Conservation (phyloP, 2,329 filamentous ascomycete species). For the Ophiostoma pallidulum region DNA sequence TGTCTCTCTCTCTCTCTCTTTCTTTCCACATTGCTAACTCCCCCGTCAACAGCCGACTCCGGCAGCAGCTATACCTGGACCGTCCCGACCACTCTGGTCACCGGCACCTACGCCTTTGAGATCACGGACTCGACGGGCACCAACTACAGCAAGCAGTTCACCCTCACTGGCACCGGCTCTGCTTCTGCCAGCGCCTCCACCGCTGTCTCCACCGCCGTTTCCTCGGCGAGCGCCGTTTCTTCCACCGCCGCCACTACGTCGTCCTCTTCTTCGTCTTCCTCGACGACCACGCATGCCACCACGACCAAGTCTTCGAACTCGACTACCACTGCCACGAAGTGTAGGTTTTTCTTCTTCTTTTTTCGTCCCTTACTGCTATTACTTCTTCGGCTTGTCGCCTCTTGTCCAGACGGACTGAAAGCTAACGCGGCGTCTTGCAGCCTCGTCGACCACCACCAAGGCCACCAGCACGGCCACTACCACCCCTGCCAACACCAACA, state of each 20-base stretch:
- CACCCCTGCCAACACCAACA: constrained; percentile 25
- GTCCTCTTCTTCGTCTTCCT: background rate
- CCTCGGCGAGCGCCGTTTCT: background rate
- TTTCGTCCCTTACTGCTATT: background rate
- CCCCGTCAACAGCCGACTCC: constrained; percentile 24
- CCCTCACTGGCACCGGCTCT: constrained; percentile 18
- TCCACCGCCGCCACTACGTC: constrained; percentile 1
- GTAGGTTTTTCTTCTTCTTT: background rate
- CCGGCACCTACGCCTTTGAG: constrained; percentile 36
- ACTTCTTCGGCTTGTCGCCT: too few species aligned
- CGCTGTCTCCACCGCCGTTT: constrained; percentile 3
- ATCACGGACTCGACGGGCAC: constrained; percentile 29
- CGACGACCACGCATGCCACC: background rate
- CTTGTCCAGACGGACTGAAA: background rate
- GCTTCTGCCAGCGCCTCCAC: constrained; percentile 16
- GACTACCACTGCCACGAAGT: constrained; percentile 10
- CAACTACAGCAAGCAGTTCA: constrained; percentile 38
- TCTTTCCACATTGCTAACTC: background rate
- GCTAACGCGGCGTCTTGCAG: constrained; percentile 10
- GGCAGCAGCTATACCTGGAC: constrained; percentile 31
- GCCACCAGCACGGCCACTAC: constrained; percentile 19
- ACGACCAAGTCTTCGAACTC: constrained; percentile 1
- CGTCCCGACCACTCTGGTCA: constrained; percentile 26
- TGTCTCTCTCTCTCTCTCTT: too few species aligned
- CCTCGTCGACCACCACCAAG: constrained; percentile 15